These are phyloP conservation scores for Nakaseomyces delphensis DNA, from an alignment of 1,139 yeast genomes.

Conservation along the genomic window DNA sequence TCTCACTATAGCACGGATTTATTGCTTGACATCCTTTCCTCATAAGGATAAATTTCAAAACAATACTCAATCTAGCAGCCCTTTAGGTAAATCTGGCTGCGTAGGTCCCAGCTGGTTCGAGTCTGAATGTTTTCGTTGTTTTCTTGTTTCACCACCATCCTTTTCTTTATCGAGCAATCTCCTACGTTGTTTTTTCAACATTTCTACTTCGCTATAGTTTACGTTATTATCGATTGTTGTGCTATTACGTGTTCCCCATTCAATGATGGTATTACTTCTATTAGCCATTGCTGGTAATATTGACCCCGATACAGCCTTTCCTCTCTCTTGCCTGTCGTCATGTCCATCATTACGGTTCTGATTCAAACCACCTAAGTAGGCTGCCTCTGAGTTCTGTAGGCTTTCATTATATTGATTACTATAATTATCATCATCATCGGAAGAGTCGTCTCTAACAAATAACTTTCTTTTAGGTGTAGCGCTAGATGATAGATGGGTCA, in stretches of 20 bases:
- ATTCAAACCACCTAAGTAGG: no score
- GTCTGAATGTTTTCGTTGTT: constrained; percentile 8
- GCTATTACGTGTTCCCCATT: constrained; percentile 22
- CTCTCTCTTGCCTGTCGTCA: neutral
- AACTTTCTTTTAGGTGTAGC: constrained; percentile 9
- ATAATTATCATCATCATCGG: neutral
- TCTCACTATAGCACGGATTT: no score
- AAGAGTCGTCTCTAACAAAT: constrained; percentile 14
- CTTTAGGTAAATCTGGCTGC: constrained; percentile 28
- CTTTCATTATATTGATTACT: neutral
- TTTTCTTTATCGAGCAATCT: neutral
- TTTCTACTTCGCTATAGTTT: neutral
- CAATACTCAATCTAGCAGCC: constrained; percentile 29
- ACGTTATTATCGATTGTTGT: constrained; percentile 3
- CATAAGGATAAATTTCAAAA: neutral
- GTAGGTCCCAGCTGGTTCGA: constrained; percentile 32
- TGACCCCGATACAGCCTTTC: constrained; percentile 6
- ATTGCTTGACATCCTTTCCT: no score
- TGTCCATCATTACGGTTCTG: neutral
- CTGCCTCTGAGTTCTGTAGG: neutral
- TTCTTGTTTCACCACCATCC: neutral
- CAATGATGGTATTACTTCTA: constrained; percentile 23
- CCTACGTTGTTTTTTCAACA: neutral
- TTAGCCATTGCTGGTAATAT: constrained; percentile 1
- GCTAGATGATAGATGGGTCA: neutral